These are phyloP conservation scores for Lepraria neglecta DNA, from an alignment of 495 filamentous ascomycete genomes.

Conservation along the genomic window DNA sequence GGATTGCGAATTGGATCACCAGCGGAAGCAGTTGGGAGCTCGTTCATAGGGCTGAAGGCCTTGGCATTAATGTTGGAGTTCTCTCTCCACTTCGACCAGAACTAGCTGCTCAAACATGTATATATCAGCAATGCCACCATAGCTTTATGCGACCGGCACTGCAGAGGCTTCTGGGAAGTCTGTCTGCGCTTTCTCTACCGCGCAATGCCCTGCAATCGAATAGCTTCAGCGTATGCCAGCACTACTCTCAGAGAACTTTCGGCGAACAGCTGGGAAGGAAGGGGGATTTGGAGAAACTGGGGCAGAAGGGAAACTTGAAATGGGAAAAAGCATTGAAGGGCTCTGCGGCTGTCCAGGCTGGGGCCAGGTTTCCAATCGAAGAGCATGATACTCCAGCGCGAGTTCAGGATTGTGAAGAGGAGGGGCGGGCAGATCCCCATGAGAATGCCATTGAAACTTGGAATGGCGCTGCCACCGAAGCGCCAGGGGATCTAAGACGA, in stretches of 20 bases:
- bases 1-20: not conserved
- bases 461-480: not conserved
- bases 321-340: not conserved
- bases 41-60: slow-evolving; percentile 3
- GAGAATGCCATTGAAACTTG: not conserved
- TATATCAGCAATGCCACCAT: slow-evolving; percentile 1
- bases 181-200: slow-evolving; percentile 11
- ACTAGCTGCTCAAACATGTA: not conserved
- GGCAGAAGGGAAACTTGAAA: not conserved
- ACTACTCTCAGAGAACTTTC: not conserved
- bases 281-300: not conserved
- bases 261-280: not conserved
- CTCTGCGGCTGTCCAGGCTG: too few relatives aligned
- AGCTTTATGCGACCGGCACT: slow-evolving; percentile 22
- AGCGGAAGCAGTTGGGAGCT: not conserved
- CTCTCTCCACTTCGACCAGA: not conserved
- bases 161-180: slow-evolving; percentile 24
- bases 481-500: not conserved
- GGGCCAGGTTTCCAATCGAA: too few relatives aligned
- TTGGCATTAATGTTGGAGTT: not conserved
- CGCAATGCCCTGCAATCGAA: not conserved
- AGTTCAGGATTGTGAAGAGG: not conserved
- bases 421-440: not conserved
- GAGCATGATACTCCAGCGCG: not conserved
- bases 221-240: slow-evolving; percentile 1